A percentile compares a stretch with the other conserved stretches of the same genome.
These are phyloP conservation scores for Hydnomerulius pinastri DNA, from an alignment of 768 basidiomycete genomes.

Conservation along the genomic window DNA sequence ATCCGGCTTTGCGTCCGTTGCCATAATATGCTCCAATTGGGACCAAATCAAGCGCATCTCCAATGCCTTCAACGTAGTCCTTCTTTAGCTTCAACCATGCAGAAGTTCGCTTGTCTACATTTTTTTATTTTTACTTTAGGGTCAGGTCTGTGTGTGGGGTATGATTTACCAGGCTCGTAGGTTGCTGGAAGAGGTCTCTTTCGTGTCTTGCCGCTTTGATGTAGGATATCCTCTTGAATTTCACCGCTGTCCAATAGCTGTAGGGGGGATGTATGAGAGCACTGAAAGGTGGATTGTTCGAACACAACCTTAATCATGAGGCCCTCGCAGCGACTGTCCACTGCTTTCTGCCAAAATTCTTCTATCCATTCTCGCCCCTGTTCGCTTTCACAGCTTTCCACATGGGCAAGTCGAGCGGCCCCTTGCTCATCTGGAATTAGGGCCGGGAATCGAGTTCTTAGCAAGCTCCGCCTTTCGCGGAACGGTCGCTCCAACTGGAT, in stretches of 20 bases:
- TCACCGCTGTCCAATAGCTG: constrained; percentile 68
- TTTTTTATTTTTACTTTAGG: not conserved
- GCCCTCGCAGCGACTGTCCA: constrained; percentile 85
- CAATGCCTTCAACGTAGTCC: constrained; percentile 81
- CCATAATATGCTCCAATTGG: constrained; percentile 88
- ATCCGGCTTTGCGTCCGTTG: constrained; percentile 82
- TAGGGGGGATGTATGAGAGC: constrained; percentile 12
- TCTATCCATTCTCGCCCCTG: constrained; percentile 63
- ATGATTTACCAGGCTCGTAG: constrained; percentile 68
- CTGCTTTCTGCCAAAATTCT: constrained; percentile 73
- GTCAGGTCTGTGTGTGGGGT: not conserved
- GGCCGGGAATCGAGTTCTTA: constrained; percentile 65
- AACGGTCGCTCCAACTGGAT: constrained; percentile 68
- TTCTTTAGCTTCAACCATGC: constrained; percentile 94
- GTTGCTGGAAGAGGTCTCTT: constrained; percentile 78
- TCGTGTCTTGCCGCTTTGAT: constrained; percentile 40
- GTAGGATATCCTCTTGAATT: constrained; percentile 35
- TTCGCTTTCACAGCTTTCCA: constrained; percentile 69
- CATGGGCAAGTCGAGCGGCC: constrained; percentile 69
- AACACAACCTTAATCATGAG: constrained; percentile 82
- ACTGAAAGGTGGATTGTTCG: not conserved
- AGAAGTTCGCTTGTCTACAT: constrained; percentile 73
- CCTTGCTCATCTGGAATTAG: constrained; percentile 43
- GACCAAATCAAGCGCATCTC: constrained; percentile 74
- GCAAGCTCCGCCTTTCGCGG: constrained; percentile 64